phyloP scores from a whole-genome alignment of 352 stramenopile species.

The Pythium dissimile region DNA sequence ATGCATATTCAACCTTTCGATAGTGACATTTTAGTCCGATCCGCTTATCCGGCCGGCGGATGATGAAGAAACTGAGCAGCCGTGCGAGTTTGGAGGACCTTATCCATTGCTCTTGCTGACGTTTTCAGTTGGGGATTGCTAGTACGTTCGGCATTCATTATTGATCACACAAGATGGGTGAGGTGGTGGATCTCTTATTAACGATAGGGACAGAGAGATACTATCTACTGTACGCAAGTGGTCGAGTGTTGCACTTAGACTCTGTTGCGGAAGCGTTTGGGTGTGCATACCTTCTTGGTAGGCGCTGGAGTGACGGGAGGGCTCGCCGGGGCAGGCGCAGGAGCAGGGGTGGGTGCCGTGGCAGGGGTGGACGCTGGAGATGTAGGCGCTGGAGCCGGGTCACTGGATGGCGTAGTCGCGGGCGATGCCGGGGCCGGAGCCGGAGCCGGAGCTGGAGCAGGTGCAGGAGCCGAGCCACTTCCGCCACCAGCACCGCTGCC shows the following conservation, averaged over 20 bases:
- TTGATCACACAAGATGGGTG: too few relatives aligned
- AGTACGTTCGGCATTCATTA: too few relatives aligned
- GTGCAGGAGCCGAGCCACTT: background rate
- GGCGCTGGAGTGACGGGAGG: background rate
- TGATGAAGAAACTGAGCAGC: too few relatives aligned
- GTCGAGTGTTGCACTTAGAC: background rate
- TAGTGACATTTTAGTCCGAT: background rate
- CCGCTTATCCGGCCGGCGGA: background rate
- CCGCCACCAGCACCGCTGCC: slow-evolving; percentile 14
- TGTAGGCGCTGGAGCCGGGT: background rate
- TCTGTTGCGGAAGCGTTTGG: slow-evolving; percentile 4
- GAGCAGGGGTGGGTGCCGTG: background rate
- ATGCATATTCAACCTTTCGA: background rate
- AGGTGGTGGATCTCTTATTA: too few relatives aligned
- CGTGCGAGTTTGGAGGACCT: too few relatives aligned
- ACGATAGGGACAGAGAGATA: too few relatives aligned
- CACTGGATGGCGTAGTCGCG: background rate
- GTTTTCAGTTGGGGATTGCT: too few relatives aligned
- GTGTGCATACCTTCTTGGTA: slow-evolving; percentile 7
- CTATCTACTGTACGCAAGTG: too few relatives aligned
- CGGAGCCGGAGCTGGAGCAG: slow-evolving; percentile 3
- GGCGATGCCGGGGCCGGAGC: background rate
- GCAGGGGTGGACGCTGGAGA: background rate
- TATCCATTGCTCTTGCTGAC: background rate
- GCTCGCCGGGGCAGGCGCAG: background rate